Evolutionary conservation across 768 basidiomycete species (phyloP).

Genomic region (Nevesoporus exiguus): DNA sequence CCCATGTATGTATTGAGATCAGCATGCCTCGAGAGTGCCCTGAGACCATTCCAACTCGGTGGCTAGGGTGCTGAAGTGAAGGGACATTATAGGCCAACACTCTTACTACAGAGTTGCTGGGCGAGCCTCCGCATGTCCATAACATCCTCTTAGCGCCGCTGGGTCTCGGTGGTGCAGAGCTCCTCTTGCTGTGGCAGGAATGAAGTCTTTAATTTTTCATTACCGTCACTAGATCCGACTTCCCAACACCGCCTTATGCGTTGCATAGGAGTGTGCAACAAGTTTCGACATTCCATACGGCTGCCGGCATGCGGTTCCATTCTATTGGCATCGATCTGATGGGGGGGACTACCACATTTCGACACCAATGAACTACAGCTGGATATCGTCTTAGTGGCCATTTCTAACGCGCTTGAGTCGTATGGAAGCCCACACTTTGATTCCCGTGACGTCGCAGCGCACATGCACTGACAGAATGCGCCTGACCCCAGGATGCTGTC

Average conservation of each 20-base stretch:
- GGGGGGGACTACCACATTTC: slow-evolving; percentile 5
- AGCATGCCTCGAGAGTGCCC: background rate
- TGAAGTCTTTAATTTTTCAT: background rate
- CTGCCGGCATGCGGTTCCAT: slow-evolving; percentile 1
- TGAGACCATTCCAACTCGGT: background rate
- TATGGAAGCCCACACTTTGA: slow-evolving; percentile 21
- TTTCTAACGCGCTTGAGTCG: slow-evolving; percentile 19
- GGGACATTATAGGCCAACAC: background rate
- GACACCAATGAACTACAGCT: slow-evolving; percentile 9
- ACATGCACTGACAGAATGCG: slow-evolving; percentile 11
- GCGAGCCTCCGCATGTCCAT: background rate
- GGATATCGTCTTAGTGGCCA: slow-evolving; percentile 7
- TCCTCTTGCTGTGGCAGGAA: slow-evolving; percentile 1
- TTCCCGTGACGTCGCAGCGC: slow-evolving; percentile 25
- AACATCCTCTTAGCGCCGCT: background rate
- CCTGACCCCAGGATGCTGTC: slow-evolving; percentile 29
- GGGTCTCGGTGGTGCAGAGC: background rate
- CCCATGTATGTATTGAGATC: slow-evolving; percentile 1
- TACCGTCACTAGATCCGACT: slow-evolving; percentile 5
- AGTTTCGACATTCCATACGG: slow-evolving; percentile 6
- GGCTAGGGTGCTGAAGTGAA: background rate
- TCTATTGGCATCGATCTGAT: slow-evolving; percentile 7
- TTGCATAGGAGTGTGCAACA: background rate
- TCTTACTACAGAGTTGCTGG: background rate
- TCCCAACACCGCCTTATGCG: slow-evolving; percentile 13